Evolutionary conservation across 1,284 basidiomycete species (phyloP).

Genomic region (Leccinum proximum): DNA sequence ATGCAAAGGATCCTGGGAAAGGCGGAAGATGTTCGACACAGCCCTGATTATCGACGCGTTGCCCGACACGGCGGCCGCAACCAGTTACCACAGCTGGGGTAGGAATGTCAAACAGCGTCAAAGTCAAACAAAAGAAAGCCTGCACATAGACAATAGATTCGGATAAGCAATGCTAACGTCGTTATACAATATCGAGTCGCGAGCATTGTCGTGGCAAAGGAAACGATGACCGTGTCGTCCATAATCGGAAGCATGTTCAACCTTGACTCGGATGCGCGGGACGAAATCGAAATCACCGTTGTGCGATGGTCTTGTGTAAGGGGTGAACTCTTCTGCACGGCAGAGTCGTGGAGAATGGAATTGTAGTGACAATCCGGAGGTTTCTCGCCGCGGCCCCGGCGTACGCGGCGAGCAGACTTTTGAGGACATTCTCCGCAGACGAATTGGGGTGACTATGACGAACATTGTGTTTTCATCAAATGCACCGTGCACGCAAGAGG

Average conservation of each 20-base stretch:
- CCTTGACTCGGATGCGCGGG: slow-evolving; percentile 8
- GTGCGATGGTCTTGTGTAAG: slow-evolving; percentile 37
- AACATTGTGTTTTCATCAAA: no score
- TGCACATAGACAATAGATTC: slow-evolving; percentile 72
- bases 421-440: slow-evolving; percentile 40
- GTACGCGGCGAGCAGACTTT: slow-evolving; percentile 41
- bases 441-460: no score
- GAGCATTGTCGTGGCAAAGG: slow-evolving; percentile 77
- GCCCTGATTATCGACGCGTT: slow-evolving; percentile 61
- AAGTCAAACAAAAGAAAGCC: slow-evolving; percentile 18
- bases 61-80: slow-evolving; percentile 51
- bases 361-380: slow-evolving; percentile 58
- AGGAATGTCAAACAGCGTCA: slow-evolving; percentile 7
- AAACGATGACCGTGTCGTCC: slow-evolving; percentile 66
- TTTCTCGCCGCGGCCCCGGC: slow-evolving; percentile 37
- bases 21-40: slow-evolving; percentile 72
- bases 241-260: slow-evolving; percentile 57
- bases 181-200: slow-evolving; percentile 74
- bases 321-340: slow-evolving; percentile 45
- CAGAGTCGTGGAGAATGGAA: slow-evolving; percentile 69
- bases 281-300: slow-evolving; percentile 38
- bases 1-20: slow-evolving; percentile 55
- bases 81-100: slow-evolving; percentile 63
- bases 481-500: no score
- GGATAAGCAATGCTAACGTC: slow-evolving; percentile 73